Percentiles rank a stretch among this genome's conserved stretches.
These are phyloP conservation scores for Asterionellopsis glacialis DNA, from an alignment of 108 stramenopile genomes.

Conservation along the genomic window DNA sequence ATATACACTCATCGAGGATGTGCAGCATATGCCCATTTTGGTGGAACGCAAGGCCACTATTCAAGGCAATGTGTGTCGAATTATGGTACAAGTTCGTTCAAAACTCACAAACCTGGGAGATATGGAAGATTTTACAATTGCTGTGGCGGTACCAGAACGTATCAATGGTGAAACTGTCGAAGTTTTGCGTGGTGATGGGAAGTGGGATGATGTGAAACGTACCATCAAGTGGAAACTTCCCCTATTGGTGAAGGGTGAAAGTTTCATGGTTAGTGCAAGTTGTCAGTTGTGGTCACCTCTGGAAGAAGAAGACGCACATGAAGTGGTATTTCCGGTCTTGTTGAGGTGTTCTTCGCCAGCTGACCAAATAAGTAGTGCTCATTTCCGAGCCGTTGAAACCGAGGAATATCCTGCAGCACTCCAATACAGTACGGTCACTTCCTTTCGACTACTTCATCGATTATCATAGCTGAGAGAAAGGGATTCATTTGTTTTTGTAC, in stretches of 20 bases:
- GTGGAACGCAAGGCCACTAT: constrained; percentile 60
- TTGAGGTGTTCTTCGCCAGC: constrained; percentile 49
- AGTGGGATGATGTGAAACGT: constrained; percentile 49
- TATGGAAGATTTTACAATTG: constrained; percentile 52
- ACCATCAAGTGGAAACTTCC: constrained; percentile 57
- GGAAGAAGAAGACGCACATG: constrained; percentile 10
- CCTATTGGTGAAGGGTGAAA: constrained; percentile 55
- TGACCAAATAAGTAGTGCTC: constrained; percentile 57
- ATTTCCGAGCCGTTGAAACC: constrained; percentile 25
- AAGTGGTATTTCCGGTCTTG: constrained; percentile 55
- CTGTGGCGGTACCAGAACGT: constrained; percentile 37
- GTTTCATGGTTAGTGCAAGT: constrained; percentile 57
- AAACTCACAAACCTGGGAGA: constrained; percentile 65
- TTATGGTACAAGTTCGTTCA: constrained; percentile 73
- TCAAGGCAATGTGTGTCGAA: constrained; percentile 33
- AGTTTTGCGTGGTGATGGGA: constrained; percentile 51
- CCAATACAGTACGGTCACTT: background rate
- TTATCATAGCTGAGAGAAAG: constrained; percentile 13
- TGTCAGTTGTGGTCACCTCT: constrained; percentile 24
- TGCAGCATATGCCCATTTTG: constrained; percentile 64
- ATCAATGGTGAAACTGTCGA: constrained; percentile 40
- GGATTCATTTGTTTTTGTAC: no score
- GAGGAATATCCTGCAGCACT: constrained; percentile 22
- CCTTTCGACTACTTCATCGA: constrained; percentile 48
- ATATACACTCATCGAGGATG: constrained; percentile 32